A percentile compares a stretch with the other conserved stretches of the same genome.
phyloP scores from a whole-genome alignment of 2,329 filamentous ascomycete species.

The Penicillium hesseltinei region DNA sequence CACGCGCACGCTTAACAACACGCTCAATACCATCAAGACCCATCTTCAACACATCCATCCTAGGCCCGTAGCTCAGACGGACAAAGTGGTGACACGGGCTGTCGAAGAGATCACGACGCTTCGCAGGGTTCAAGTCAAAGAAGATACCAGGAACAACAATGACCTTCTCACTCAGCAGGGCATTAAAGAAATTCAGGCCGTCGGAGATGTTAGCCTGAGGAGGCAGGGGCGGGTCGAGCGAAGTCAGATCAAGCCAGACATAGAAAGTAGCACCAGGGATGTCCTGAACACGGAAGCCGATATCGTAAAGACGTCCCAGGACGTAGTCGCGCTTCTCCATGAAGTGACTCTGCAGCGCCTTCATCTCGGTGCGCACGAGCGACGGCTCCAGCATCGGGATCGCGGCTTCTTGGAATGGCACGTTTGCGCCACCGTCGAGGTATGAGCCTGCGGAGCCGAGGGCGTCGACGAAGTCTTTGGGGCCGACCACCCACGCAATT shows the following conservation, averaged over 20 bases:
- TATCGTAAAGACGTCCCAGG: conserved; percentile 71
- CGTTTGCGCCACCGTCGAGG: conserved; percentile 90
- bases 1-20: conserved; percentile 58
- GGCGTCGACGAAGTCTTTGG: conserved; percentile 93
- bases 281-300: conserved; percentile 82
- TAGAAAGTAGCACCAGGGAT: conserved; percentile 94
- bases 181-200: conserved; percentile 95
- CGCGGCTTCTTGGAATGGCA: conserved; percentile 92
- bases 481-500: conserved; percentile 92
- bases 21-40: conserved; percentile 83
- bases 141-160: conserved; percentile 98
- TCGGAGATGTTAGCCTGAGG: conserved; percentile 71
- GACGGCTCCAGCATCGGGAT: conserved; percentile 87
- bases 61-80: conserved; percentile 78
- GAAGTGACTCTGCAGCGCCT: conserved; percentile 85
- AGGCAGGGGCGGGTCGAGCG: conserved; percentile 54
- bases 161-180: conserved; percentile 87
- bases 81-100: conserved; percentile 92
- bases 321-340: conserved; percentile 91
- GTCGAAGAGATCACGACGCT: conserved; percentile 87
- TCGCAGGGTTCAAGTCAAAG: conserved; percentile 91
- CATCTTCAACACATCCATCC: conserved; percentile 72
- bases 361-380: conserved; percentile 81
- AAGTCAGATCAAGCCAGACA: conserved; percentile 68
- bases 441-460: conserved; percentile 91